Percentiles rank a stretch among this genome's conserved stretches.
Evolutionary conservation across 768 basidiomycete species (phyloP).

Genomic region (Suillus cothurnatus): DNA sequence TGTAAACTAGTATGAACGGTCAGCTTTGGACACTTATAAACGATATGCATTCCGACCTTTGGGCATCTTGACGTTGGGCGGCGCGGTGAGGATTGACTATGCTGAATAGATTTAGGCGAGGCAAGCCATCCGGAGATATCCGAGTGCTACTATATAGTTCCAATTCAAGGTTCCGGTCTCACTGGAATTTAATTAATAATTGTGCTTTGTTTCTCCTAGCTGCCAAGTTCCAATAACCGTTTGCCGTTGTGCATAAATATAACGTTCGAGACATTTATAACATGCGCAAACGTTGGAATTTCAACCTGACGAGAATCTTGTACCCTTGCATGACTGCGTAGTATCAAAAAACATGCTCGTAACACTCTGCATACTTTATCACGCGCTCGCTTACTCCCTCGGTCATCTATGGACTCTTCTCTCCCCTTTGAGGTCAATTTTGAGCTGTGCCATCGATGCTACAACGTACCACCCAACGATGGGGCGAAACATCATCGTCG

Average conservation of each 20-base stretch:
- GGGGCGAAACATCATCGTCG: neutral
- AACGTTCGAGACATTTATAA: neutral
- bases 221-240: neutral
- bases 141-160: constrained; percentile 32
- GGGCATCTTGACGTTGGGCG: constrained; percentile 44
- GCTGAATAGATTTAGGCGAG: constrained; percentile 12
- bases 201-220: neutral
- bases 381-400: neutral
- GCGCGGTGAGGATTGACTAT: constrained; percentile 28
- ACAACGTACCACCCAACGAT: neutral
- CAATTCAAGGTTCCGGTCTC: constrained; percentile 15
- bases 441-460: neutral
- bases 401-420: neutral
- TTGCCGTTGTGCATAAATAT: neutral
- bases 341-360: neutral
- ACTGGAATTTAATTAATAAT: neutral
- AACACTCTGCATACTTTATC: neutral
- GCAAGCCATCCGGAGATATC: constrained; percentile 39
- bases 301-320: neutral
- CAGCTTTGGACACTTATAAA: constrained; percentile 13
- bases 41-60: constrained; percentile 33
- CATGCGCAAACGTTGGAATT: neutral
- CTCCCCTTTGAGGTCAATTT: neutral
- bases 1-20: constrained; percentile 66
- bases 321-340: neutral